Base-by-base conservation (phyloP, 2,329 filamentous ascomycete species). In the Botryotinia calthae region DNA sequence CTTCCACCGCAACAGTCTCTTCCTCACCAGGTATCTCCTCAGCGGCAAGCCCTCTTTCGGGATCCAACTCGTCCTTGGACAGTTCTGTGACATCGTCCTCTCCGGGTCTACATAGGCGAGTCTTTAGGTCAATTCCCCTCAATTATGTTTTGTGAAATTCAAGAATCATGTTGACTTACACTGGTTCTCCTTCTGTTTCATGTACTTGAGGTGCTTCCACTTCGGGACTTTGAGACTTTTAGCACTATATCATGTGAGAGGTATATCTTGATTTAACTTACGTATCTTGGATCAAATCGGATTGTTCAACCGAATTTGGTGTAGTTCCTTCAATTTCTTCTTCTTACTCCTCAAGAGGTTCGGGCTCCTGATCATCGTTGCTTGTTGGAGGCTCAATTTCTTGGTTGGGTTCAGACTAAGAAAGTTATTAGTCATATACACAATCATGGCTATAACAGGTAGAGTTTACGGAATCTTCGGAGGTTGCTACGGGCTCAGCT, bases 11-110 rank as follows among this genome's bases (percentile, higher is more conserved):
- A 68, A 31, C 3, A 68, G 40, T 37, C 65, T 68, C 18, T 56
- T 68, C 18, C 61, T 71, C 44, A 37, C n/a, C 18, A 46, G 34
- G 12, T 70, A 70, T 16, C 40, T 70, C 40, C 59, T 71, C n/a
- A 37, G 12, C 16, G 44, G 7, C 22, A 66, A 25, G 14, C 2
- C 3, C 22, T 22, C 44, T 16, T 54, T 56, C 61, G 9, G 20
- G 10, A 34, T 56, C 59, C 10, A 20, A 22, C 18, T 40, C 20
- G 22, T 56, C 58, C 18, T 66, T 42, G 16, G 46, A n/a, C 1
- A 18, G 34, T n/a, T 71, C 70, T 28, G 31, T 1, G 42, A 51
- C 22, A 20, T 16, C 28, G 12, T 44, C 22, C 2, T 46, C 22
- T 37, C 20, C 54, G 5, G 22, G 40, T n/a, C 65, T 68, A 68